Base-by-base conservation (phyloP, 164 flowering plant species). In the Umbellularia californica region DNA sequence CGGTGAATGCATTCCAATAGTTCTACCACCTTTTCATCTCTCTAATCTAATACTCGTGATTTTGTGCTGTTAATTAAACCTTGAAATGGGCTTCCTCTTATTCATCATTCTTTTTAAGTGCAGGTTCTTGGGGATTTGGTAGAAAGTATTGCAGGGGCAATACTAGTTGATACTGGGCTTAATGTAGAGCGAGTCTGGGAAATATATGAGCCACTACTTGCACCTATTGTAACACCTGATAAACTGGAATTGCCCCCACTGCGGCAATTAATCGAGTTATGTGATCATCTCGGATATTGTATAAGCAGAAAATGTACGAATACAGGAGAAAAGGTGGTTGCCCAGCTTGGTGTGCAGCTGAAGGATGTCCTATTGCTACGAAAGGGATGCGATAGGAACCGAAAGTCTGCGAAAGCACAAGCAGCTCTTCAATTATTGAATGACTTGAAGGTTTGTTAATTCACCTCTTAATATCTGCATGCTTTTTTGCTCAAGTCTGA, bases 81-180 rank as follows among this genome's bases (percentile, higher is more conserved):
- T 22, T 70, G 14, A 64, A 64, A 23, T 70, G 25, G n/a, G 35
- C 5, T 30, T 30, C 35, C 73, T 28, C 22, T n/a, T 30, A 30
- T 35, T 11, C 14, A 15, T 67, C 22, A 28, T 71, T 27, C 47
- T 77, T 75, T 70, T 67, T 68, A 58, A 55, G 60, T 58, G 35
- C 83, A 94, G 98, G 95, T 86, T 73, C 99, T 95, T 76, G 98
- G 97, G 63, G 99, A 95, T 77, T 20, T 95, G 78, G 84, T 93
- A 75, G 99, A 95, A 80, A 93, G 99, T 82, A 91, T 95, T 83
- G 92, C 91, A 1, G 99, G 95, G 69, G 98, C 97, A 67, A 75
- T 92, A 24, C 81, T 95, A 35, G 84, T 95, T 65, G 98, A 95
- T 68, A 78, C 89, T 7, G 81, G 81, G 68, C 87, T 95, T 60